A percentile compares a stretch with the other conserved stretches of the same genome.
These are phyloP conservation scores for Aspergillus awamori DNA, from an alignment of 2,329 filamentous ascomycete genomes.

Conservation along the genomic window DNA sequence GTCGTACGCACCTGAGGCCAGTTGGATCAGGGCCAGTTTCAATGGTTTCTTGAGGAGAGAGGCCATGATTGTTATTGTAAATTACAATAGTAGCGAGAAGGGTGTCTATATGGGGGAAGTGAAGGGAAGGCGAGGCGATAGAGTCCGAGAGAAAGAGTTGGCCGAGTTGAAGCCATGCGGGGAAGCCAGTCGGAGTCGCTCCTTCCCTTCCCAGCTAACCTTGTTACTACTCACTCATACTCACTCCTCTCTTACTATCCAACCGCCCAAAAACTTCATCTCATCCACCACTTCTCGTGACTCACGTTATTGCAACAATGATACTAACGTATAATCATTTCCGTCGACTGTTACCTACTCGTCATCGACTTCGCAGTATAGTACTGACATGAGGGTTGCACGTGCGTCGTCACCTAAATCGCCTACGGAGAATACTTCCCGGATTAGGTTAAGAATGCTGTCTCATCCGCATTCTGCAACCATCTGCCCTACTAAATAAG, in stretches of 20 bases:
- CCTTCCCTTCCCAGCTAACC: neutral
- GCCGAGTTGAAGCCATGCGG: constrained; percentile 1
- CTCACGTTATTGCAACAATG: no score
- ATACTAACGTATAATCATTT: no score
- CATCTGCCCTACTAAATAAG: neutral
- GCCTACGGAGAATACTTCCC: neutral
- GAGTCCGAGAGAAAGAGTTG: neutral
- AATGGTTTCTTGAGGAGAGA: constrained; percentile 72
- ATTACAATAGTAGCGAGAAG: no score
- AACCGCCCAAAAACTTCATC: no score
- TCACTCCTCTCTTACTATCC: neutral
- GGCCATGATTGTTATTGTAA: constrained; percentile 45
- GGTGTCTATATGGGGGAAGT: neutral
- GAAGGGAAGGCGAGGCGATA: neutral
- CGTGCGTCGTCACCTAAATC: neutral
- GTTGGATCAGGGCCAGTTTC: constrained; percentile 79
- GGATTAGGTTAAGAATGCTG: neutral
- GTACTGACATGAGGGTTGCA: no score
- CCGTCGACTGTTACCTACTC: no score
- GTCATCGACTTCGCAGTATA: no score
- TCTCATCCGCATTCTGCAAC: neutral
- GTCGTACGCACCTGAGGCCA: constrained; percentile 64
- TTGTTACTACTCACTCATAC: neutral
- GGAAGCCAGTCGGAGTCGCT: neutral
- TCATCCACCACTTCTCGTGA: no score